A percentile compares a stretch with the other conserved stretches of the same genome.
Conservation (phyloP, 352 stramenopile species). For the Phytophthora sojae region DNA sequence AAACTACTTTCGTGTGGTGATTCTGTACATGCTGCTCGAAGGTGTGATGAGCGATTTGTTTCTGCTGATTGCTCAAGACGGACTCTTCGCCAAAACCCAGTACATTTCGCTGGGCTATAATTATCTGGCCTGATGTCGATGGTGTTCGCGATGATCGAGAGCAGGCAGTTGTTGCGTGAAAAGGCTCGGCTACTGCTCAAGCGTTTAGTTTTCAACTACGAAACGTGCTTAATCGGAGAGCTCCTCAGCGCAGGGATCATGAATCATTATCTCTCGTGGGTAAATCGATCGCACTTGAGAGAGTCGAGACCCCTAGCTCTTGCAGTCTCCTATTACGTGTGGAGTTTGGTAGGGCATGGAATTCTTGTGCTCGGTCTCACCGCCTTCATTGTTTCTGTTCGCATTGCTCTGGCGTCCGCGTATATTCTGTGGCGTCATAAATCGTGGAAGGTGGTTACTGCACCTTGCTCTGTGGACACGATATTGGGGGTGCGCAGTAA, state of each 20-base stretch:
- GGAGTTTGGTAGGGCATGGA: slow-evolving; percentile 23
- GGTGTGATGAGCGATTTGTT: slow-evolving; percentile 34
- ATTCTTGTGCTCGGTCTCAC: slow-evolving; percentile 11
- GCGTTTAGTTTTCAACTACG: slow-evolving; percentile 21
- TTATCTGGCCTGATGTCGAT: slow-evolving; percentile 23
- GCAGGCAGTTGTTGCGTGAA: slow-evolving; percentile 3
- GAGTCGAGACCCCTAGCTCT: slow-evolving; percentile 9
- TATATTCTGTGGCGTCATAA: slow-evolving; percentile 6
- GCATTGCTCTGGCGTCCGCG: neutral
- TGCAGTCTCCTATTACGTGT: slow-evolving; percentile 29
- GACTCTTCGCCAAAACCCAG: slow-evolving; percentile 14
- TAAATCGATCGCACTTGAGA: slow-evolving; percentile 18
- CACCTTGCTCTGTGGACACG: slow-evolving; percentile 19
- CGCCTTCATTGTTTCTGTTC: slow-evolving; percentile 7
- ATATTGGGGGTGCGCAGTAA: slow-evolving; percentile 16
- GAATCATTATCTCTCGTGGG: slow-evolving; percentile 12
- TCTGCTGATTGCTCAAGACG: slow-evolving; percentile 28
- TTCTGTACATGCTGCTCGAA: slow-evolving; percentile 28
- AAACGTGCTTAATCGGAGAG: slow-evolving; percentile 17
- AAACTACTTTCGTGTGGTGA: slow-evolving; percentile 11
- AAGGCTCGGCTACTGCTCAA: neutral
- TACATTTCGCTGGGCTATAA: slow-evolving; percentile 37
- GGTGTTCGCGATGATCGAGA: slow-evolving; percentile 33
- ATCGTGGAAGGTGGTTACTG: neutral
- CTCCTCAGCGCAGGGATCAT: slow-evolving; percentile 7